These are phyloP conservation scores for Magnusiomyces clavatus DNA, from an alignment of 1,139 yeast genomes.

Conservation along the genomic window DNA sequence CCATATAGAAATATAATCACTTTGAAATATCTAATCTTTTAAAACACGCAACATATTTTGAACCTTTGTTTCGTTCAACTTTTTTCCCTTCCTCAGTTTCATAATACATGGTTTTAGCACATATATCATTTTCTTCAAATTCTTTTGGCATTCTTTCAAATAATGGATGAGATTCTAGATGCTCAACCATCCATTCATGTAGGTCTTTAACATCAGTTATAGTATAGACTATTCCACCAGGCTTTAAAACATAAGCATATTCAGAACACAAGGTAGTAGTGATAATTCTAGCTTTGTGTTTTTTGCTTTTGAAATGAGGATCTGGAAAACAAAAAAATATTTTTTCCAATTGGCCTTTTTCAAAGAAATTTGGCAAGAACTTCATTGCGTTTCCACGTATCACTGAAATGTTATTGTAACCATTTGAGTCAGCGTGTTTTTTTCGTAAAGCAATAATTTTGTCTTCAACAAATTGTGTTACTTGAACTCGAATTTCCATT, in stretches of 20 bases:
- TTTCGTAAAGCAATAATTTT: slow-evolving; percentile 81
- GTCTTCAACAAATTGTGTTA: slow-evolving; percentile 94
- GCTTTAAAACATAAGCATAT: slow-evolving; percentile 82
- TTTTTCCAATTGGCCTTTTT: slow-evolving; percentile 63
- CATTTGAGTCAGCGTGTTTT: slow-evolving; percentile 34
- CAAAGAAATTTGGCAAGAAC: slow-evolving; percentile 87
- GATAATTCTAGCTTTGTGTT: slow-evolving; percentile 93
- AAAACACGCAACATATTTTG: slow-evolving; percentile 83
- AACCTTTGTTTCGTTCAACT: slow-evolving; percentile 83
- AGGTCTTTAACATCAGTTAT: slow-evolving; percentile 93
- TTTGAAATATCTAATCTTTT: slow-evolving; percentile 37
- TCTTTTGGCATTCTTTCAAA: slow-evolving; percentile 72
- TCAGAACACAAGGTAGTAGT: slow-evolving; percentile 84
- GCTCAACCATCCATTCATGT: slow-evolving; percentile 94
- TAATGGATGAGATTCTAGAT: slow-evolving; percentile 82
- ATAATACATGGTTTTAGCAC: slow-evolving; percentile 80
- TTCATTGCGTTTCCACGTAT: slow-evolving; percentile 96
- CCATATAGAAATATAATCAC: neutral
- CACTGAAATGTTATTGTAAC: slow-evolving; percentile 78
- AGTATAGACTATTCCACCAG: slow-evolving; percentile 85
- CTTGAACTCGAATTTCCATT: slow-evolving; percentile 97
- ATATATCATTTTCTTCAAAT: slow-evolving; percentile 72
- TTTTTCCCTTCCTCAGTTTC: slow-evolving; percentile 98
- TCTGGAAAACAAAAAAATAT: slow-evolving; percentile 99
- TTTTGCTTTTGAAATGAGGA: slow-evolving; percentile 95